Evolutionary conservation across 192 early-diverging fungal genomes (phyloP).

Genomic region (Rhizophlyctis rosea): DNA sequence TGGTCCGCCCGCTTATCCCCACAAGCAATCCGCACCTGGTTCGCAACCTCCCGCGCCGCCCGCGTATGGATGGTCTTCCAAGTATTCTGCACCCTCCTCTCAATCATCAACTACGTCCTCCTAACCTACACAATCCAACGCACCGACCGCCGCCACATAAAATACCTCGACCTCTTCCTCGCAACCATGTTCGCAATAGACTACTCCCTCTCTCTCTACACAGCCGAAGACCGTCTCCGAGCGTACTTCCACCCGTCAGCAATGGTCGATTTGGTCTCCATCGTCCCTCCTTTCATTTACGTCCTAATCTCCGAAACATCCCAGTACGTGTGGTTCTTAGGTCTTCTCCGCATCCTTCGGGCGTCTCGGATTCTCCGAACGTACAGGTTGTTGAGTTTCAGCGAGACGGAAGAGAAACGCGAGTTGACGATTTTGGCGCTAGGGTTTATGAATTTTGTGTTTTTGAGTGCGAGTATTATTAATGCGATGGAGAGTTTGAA

Average conservation of each 20-base stretch:
- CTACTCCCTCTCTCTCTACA: conserved; percentile 48
- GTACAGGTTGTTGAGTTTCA: conserved; percentile 47
- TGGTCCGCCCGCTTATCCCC: conserved; percentile 45
- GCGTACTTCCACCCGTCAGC: conserved; percentile 50
- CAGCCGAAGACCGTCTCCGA: conserved; percentile 48
- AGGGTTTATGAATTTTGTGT: conserved; percentile 53
- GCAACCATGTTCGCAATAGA: conserved; percentile 46
- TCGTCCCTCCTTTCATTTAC: conserved; percentile 54
- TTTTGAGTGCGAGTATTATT: conserved; percentile 50
- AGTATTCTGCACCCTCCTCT: conserved; percentile 41
- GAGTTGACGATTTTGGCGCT: conserved; percentile 48
- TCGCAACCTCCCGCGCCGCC: conserved; percentile 32
- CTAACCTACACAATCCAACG: conserved; percentile 42
- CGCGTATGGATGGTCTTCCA: conserved; percentile 57
- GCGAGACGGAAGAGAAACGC: conserved; percentile 50
- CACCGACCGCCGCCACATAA: conserved; percentile 37
- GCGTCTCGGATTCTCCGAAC: conserved; percentile 50
- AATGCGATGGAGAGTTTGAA: conserved; percentile 50
- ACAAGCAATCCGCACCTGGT: conserved; percentile 43
- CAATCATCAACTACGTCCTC: conserved; percentile 53
- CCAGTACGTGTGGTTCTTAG: conserved; percentile 53
- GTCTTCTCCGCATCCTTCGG: conserved; percentile 50
- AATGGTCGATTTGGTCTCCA: conserved; percentile 49
- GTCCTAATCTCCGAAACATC: conserved; percentile 39
- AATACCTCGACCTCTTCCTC: conserved; percentile 44